These are phyloP conservation scores for Actinidia chinensis DNA, from an alignment of 179 eudicot species.

Conservation along the genomic window DNA sequence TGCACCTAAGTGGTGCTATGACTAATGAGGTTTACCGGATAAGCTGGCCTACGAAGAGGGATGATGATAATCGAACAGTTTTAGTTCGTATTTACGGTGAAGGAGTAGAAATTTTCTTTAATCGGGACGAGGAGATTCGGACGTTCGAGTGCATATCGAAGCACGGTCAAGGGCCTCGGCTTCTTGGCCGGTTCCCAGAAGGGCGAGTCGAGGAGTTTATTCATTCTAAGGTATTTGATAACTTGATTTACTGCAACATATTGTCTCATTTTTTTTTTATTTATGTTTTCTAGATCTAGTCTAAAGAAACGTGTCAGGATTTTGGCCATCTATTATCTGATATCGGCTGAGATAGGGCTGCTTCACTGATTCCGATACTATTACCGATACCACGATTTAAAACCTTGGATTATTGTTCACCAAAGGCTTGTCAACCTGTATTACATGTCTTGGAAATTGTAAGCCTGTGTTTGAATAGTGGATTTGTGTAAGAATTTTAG, in stretches of 20 bases:
- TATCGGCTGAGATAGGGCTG: too few relatives aligned
- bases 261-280: background rate
- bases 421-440: background rate
- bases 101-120: slow-evolving; percentile 72
- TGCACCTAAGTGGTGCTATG: slow-evolving; percentile 73
- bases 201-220: slow-evolving; percentile 93
- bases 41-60: slow-evolving; percentile 54
- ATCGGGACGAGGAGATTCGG: slow-evolving; percentile 68
- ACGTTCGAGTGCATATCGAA: slow-evolving; percentile 67
- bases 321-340: too few relatives aligned
- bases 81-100: slow-evolving; percentile 75
- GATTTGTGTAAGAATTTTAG: too few relatives aligned
- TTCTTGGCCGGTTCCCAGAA: slow-evolving; percentile 60
- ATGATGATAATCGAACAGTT: slow-evolving; percentile 43
- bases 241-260: background rate
- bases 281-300: too few relatives aligned
- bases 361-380: too few relatives aligned
- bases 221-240: slow-evolving; percentile 63
- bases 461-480: background rate
- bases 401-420: background rate
- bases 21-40: slow-evolving; percentile 69
- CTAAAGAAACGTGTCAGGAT: too few relatives aligned
- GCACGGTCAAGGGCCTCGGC: slow-evolving; percentile 76
- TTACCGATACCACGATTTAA: too few relatives aligned
- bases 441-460: background rate